Evolutionary conservation across 2,329 filamentous ascomycete species (phyloP).

Genomic region (Gnomoniopsis smithogilvyi): DNA sequence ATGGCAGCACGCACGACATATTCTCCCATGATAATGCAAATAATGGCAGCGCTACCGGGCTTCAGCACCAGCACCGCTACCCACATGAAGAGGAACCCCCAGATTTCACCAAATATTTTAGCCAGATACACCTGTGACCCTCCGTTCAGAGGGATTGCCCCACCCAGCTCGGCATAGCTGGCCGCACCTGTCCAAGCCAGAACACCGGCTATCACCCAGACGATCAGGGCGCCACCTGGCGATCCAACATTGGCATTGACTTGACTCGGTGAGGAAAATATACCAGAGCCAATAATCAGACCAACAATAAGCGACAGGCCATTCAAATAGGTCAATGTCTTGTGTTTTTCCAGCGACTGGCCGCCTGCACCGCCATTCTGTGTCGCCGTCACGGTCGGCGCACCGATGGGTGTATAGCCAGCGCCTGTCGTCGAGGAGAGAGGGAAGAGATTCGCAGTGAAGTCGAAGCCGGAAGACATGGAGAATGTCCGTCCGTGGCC

Average conservation of each 20-base stretch:
- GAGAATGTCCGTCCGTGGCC: slow-evolving; percentile 70
- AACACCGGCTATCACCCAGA: slow-evolving; percentile 88
- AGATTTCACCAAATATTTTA: slow-evolving; percentile 93
- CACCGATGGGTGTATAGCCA: slow-evolving; percentile 80
- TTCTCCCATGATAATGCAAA: slow-evolving; percentile 96
- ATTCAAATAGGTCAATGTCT: slow-evolving; percentile 92
- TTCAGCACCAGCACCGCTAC: slow-evolving; percentile 91
- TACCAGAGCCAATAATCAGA: slow-evolving; percentile 91
- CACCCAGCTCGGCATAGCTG: slow-evolving; percentile 92
- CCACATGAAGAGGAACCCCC: slow-evolving; percentile 95
- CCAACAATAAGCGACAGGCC: slow-evolving; percentile 88
- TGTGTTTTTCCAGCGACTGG: slow-evolving; percentile 88
- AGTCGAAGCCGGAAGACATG: slow-evolving; percentile 91
- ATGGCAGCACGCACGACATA: slow-evolving; percentile 88
- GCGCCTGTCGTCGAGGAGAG: slow-evolving; percentile 74
- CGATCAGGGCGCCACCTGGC: slow-evolving; percentile 82
- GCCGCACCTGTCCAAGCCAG: slow-evolving; percentile 94
- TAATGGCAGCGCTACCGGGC: slow-evolving; percentile 88
- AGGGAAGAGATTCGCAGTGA: slow-evolving; percentile 88
- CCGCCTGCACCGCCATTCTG: slow-evolving; percentile 60
- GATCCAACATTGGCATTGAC: slow-evolving; percentile 91
- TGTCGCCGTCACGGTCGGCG: slow-evolving; percentile 58
- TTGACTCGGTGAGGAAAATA: slow-evolving; percentile 91
- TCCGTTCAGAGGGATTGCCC: slow-evolving; percentile 92
- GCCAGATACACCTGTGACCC: slow-evolving; percentile 90